Percentiles rank a stretch among this genome's conserved stretches.
phyloP scores from a whole-genome alignment of 129 eudicot species.

The Arctium lappa region DNA sequence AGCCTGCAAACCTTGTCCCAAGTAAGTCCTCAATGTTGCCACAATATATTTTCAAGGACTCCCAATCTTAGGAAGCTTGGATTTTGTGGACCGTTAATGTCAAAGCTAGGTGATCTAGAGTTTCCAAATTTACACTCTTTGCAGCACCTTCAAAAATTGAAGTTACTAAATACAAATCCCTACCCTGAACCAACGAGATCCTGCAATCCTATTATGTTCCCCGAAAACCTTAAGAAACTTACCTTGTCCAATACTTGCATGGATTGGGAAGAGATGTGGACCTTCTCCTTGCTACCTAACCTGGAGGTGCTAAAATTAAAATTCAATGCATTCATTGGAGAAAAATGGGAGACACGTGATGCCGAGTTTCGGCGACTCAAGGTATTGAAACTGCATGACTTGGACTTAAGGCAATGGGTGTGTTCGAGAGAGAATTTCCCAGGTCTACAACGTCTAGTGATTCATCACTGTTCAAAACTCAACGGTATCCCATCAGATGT shows the following conservation, averaged over 20 bases:
- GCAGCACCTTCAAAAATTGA: constrained; percentile 31
- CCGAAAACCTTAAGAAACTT: not conserved
- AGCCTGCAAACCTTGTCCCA: constrained; percentile 12
- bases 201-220: not conserved
- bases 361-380: constrained; percentile 31
- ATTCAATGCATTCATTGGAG: constrained; percentile 35
- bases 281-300: constrained; percentile 25
- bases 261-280: constrained; percentile 6
- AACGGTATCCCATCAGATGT: constrained; percentile 25
- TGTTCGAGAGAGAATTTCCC: constrained; percentile 33
- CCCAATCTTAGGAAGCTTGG: constrained; percentile 33
- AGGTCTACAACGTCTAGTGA: constrained; percentile 15
- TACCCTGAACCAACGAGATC: constrained; percentile 3
- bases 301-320: constrained; percentile 43
- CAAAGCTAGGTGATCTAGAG: constrained; percentile 1
- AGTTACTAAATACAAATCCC: constrained; percentile 29
- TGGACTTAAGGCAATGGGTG: constrained; percentile 32
- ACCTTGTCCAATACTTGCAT: not conserved
- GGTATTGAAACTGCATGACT: constrained; percentile 21
- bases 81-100: constrained; percentile 22
- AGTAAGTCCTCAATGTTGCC: constrained; percentile 7
- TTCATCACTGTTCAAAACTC: constrained; percentile 21
- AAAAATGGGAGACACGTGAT: constrained; percentile 22
- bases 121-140: constrained; percentile 11
- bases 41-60: constrained; percentile 9